phyloP scores from a whole-genome alignment of 306 rosid genomes.

The Dryas octopetala region DNA sequence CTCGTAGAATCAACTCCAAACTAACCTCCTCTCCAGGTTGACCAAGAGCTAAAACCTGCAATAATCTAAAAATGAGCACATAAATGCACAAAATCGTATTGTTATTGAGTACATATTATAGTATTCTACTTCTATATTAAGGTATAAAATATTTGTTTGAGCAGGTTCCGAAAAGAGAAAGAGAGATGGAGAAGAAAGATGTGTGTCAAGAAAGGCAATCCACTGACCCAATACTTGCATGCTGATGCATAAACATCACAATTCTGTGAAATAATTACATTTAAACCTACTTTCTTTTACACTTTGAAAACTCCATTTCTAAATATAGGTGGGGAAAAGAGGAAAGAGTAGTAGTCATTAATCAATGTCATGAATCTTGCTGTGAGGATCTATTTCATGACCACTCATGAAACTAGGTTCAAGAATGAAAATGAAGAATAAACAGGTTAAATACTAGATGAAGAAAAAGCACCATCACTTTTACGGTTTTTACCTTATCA shows the following conservation, averaged over 20 bases:
- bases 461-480: too few relatives aligned
- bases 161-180: not conserved
- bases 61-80: slow-evolving; percentile 12
- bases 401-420: not conserved
- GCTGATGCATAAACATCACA: not conserved
- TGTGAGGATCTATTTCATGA: not conserved
- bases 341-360: not conserved
- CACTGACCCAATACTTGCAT: not conserved
- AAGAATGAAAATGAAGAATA: not conserved
- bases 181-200: not conserved
- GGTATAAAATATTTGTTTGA: not conserved
- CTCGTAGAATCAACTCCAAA: slow-evolving; percentile 89
- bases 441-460: too few relatives aligned
- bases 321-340: not conserved
- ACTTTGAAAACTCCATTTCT: not conserved
- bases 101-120: not conserved
- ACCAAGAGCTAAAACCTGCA: slow-evolving; percentile 76
- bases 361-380: not conserved
- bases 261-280: not conserved
- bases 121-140: not conserved
- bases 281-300: not conserved
- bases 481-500: slow-evolving; percentile 60
- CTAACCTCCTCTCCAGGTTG: slow-evolving; percentile 96
- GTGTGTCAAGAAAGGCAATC: too few relatives aligned
- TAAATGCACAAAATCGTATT: not conserved